Conservation (phyloP, 371 early-diverging fungal genomes). For the Coemansia sp. region DNA sequence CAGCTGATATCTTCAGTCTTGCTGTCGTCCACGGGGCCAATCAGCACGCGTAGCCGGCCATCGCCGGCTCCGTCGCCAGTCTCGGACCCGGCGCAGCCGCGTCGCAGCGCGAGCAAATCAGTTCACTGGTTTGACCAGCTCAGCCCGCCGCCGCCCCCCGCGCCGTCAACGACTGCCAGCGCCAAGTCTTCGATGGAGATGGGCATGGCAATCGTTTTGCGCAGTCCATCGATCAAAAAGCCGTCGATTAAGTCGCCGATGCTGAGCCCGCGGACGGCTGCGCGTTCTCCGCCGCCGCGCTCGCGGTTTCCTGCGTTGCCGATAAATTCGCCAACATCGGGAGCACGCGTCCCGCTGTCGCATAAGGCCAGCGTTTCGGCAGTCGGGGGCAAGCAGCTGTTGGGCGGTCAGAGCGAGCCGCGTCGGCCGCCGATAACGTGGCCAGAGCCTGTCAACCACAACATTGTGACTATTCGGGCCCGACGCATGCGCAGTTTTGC, state of each 20-base stretch:
- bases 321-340: conserved; percentile 8
- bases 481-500: conserved; percentile 39
- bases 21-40: background rate
- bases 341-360: conserved; percentile 23
- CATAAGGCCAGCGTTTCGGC: conserved; percentile 46
- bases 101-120: conserved; percentile 16
- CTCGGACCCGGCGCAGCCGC: background rate
- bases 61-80: background rate
- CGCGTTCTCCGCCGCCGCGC: background rate
- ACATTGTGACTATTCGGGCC: conserved; percentile 35
- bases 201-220: conserved; percentile 40
- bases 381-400: conserved; percentile 27
- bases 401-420: background rate
- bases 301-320: conserved; percentile 15
- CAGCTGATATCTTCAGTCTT: conserved; percentile 20
- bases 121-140: conserved; percentile 43
- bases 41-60: conserved; percentile 6
- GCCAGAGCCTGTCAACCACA: background rate
- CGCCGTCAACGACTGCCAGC: background rate
- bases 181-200: conserved; percentile 26
- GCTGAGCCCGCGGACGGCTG: background rate
- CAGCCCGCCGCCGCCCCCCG: background rate
- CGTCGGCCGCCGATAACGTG: background rate
- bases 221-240: conserved; percentile 37
- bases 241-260: conserved; percentile 22